Percentiles rank a stretch among this genome's conserved stretches.
Conservation (phyloP, 352 stramenopile genomes). For the Phytophthora crassamura region DNA sequence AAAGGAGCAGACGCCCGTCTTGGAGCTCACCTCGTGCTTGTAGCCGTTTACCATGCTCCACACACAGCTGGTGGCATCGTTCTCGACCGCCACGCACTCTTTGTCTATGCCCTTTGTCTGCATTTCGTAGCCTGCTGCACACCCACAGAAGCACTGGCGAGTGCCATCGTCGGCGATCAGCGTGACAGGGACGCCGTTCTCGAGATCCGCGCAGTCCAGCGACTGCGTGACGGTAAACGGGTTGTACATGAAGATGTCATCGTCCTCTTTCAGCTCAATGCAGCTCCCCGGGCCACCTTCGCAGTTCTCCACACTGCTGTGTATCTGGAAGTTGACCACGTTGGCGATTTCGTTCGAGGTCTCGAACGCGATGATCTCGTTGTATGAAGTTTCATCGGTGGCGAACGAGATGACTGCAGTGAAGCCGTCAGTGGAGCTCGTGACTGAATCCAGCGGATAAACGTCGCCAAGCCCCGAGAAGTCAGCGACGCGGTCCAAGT, state of each 20-base stretch:
- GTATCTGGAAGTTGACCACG: conserved; percentile 49
- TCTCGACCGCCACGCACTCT: conserved; percentile 33
- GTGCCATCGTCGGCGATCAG: conserved; percentile 41
- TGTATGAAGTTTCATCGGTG: conserved; percentile 44
- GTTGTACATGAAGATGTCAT: conserved; percentile 75
- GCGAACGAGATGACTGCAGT: conserved; percentile 50
- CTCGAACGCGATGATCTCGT: conserved; percentile 42
- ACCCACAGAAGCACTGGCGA: conserved; percentile 66
- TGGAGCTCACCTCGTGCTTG: conserved; percentile 30
- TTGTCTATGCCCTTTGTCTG: conserved; percentile 20
- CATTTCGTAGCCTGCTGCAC: conserved; percentile 50
- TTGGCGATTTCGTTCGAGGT: conserved; percentile 29
- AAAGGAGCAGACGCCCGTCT: conserved; percentile 38
- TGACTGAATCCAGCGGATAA: conserved; percentile 21
- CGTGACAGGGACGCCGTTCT: conserved; percentile 52
- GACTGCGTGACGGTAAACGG: conserved; percentile 51
- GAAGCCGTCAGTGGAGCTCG: conserved; percentile 5
- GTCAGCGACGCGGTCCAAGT: conserved; percentile 35
- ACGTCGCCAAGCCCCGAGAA: conserved; percentile 41
- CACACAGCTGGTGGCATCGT: conserved; percentile 38
- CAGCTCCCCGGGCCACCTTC: conserved; percentile 35
- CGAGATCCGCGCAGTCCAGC: conserved; percentile 44
- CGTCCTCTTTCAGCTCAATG: conserved; percentile 39
- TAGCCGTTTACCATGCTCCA: conserved; percentile 51
- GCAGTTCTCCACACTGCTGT: conserved; percentile 17